These are phyloP conservation scores for Oenanthe sinensis DNA, from an alignment of 129 eudicot genomes.

Conservation along the genomic window DNA sequence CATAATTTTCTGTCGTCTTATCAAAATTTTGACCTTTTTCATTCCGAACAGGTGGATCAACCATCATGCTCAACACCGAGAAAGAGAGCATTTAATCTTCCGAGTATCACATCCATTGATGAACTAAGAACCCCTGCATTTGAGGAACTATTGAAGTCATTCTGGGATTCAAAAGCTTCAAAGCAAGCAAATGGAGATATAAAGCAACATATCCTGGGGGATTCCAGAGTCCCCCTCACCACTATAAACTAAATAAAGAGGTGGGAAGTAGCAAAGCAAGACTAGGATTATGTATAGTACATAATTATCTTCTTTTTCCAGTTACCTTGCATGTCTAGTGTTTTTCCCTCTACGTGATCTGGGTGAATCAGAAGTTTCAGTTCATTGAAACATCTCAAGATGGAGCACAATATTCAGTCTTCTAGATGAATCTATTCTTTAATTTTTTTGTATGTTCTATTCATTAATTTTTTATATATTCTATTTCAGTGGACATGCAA, in stretches of 20 bases:
- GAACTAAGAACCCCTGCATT: conserved; percentile 80
- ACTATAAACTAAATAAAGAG: conserved; percentile 43
- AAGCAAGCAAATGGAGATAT: conserved; percentile 69
- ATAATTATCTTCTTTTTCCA: not conserved
- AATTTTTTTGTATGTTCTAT: too few relatives aligned
- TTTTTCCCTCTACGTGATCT: not conserved
- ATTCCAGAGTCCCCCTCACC: conserved; percentile 71
- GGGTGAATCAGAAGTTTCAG: not conserved
- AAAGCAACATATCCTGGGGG: conserved; percentile 45
- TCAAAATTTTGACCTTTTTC: too few relatives aligned
- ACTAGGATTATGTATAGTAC: not conserved
- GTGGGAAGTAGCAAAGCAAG: not conserved
- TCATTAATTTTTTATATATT: too few relatives aligned
- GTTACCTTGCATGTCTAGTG: not conserved
- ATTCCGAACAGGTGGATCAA: conserved; percentile 32
- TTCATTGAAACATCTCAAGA: not conserved
- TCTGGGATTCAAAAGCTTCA: conserved; percentile 71
- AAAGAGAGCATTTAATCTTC: conserved; percentile 63
- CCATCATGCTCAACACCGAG: conserved; percentile 85
- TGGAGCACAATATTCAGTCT: not conserved
- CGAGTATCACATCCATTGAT: conserved; percentile 76
- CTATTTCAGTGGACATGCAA: too few relatives aligned
- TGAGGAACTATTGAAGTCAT: conserved; percentile 70
- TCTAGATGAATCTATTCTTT: not conserved
- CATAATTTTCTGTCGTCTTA: too few relatives aligned